Base-by-base conservation (phyloP, 1,284 basidiomycete genomes). In the Clitocybe nebularis region DNA sequence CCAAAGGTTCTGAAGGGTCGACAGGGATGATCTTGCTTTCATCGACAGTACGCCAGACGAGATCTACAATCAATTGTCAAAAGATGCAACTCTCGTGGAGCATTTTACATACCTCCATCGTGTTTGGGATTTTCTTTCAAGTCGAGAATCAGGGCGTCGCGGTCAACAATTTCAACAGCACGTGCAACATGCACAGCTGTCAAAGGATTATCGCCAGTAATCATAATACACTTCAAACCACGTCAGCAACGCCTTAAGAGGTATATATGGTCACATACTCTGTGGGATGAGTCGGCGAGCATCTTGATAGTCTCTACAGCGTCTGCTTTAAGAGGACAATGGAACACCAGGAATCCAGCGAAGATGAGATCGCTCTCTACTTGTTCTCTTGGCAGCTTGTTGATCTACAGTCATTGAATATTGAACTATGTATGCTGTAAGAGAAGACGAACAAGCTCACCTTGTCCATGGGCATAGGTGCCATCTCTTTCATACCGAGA, bases 151-250 rank as follows among this genome's bases (percentile, higher is more conserved):
- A 96, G 77, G 2, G 84, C 89, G 7, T 95, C 90, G 23, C 93
- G 82, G 59, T 97, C 93, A 8, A 97, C 86, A 52, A 97, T 97
- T 56, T 97, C 93, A 5, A 97, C 94, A 56, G 94, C 91, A 23
- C 79, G 79, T 14, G 94, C 93, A 32, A 97, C 93, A 61, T 97
- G 93, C 1, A 89, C 84, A 11, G 93, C 93, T 0, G 94, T 97
- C 43, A 97, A 69, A 10, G 93, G 94, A 63, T 97, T 97, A 64
- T 97, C 93, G 33, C 93, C 93, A 35, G 93, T 97, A 51, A 97
- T 97, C 93, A 97, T 97, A 48, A 97, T 76, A 61, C 94, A 96
- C 90, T 89, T 37, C 2, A 45, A 28, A 39, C 19, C 24, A 5
- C 26, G 26, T 49, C 13, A 57, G 36, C 22, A 44, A 9, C 11